Base-by-base conservation (phyloP, 1,139 yeast genomes). In the Hansenula anomala region DNA sequence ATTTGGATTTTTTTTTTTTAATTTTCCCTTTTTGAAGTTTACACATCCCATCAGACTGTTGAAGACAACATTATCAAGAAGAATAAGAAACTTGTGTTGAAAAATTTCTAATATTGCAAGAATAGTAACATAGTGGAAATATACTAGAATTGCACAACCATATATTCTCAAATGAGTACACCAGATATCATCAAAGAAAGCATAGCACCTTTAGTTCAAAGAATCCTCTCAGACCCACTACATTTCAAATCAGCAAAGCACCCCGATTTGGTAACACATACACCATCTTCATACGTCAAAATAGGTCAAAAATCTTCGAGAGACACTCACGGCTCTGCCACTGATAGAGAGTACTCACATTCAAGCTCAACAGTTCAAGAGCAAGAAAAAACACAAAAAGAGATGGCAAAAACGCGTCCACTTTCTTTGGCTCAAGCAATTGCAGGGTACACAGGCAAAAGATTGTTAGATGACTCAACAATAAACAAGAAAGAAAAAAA, bases 151-250 rank as follows among this genome's bases (percentile, higher is more conserved):
- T 20, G 23, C 23, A 20, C 9, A 20, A n/a, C n/a, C n/a, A n/a
- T n/a, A n/a, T n/a, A n/a, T n/a, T n/a, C 3, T 12, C 30, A 34
- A 33, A 49, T 49, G 54, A 45, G 48, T 41, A 46, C 41, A 12
- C 24, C 49, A 19, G 56, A 51, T 30, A 43, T 51, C 23, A 48
- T 51, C 31, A 50, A 52, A 39, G 56, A 52, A 31, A 50, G 49
- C 38, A 48, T 52, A 16, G 51, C 56, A 23, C 69, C 68, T 24
- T 61, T 77, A 39, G 73, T 78, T 41, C 83, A 78, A 52, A 67
- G 84, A 54, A 73, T 78, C 45, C 68, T 79, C 34, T 61, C 73
- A 41, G 73, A 72, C 47, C 87, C 85, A 14, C 60, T 80, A 39
- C 73, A 73, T 27, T 83, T 82, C 59, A 74, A 71, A 36, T 68